These are phyloP conservation scores for Calamus simplicifolius DNA, from an alignment of 176 grass and related monocot species.

Conservation along the genomic window DNA sequence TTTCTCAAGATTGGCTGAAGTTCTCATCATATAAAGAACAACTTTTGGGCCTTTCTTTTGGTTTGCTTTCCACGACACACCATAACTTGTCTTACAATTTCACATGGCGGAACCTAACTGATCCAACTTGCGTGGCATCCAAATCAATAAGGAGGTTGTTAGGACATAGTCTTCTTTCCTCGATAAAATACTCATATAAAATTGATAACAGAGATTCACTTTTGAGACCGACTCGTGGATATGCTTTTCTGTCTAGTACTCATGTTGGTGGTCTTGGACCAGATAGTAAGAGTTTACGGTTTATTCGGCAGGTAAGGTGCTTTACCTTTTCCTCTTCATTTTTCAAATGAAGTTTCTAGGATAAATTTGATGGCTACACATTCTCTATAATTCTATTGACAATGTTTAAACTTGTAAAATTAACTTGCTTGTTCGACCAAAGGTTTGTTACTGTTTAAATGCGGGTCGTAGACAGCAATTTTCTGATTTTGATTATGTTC, in stretches of 20 bases:
- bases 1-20: conserved; percentile 55
- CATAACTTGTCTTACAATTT: conserved; percentile 67
- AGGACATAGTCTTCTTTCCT: conserved; percentile 64
- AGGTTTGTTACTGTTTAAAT: no score
- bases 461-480: no score
- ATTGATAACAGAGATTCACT: conserved; percentile 67
- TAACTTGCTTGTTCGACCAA: no score
- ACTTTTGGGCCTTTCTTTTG: conserved; percentile 44
- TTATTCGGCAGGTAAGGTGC: conserved; percentile 49
- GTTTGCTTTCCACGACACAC: conserved; percentile 47
- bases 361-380: no score
- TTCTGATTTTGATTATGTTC: no score
- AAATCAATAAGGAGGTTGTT: conserved; percentile 58
- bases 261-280: conserved; percentile 55
- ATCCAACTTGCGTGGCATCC: conserved; percentile 47
- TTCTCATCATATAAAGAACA: conserved; percentile 70
- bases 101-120: conserved; percentile 46
- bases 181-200: conserved; percentile 59
- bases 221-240: conserved; percentile 61
- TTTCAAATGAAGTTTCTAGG: no score
- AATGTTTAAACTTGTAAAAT: no score
- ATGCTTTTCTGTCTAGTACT: conserved; percentile 61
- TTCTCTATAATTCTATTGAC: no score
- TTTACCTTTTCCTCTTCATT: no score
- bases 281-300: conserved; percentile 52